These are phyloP conservation scores for Phytophthora pluvialis DNA, from an alignment of 352 stramenopile genomes.

Conservation along the genomic window DNA sequence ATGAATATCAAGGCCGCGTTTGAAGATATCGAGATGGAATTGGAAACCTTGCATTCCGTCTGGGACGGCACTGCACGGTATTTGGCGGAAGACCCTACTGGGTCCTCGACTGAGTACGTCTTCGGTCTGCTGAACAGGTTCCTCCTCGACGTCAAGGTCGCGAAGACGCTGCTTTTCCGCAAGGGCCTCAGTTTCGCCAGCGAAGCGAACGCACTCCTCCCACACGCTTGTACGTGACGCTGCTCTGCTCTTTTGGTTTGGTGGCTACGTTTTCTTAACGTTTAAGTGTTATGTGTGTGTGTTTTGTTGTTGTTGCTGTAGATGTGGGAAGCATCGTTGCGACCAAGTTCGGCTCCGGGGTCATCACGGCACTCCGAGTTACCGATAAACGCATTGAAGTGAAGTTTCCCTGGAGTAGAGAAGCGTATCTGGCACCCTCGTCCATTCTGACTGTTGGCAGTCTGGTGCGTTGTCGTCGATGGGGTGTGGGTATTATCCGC, in stretches of 20 bases:
- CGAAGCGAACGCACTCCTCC: constrained; percentile 39
- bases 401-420: constrained; percentile 70
- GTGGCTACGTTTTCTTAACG: not conserved
- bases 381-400: constrained; percentile 66
- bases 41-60: constrained; percentile 59
- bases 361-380: constrained; percentile 68
- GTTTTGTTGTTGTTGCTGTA: constrained; percentile 10
- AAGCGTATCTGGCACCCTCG: constrained; percentile 59
- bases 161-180: constrained; percentile 63
- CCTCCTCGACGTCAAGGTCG: constrained; percentile 78
- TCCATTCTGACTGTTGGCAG: constrained; percentile 55
- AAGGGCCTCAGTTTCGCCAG: constrained; percentile 60
- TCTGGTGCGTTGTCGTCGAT: constrained; percentile 53
- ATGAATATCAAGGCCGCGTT: constrained; percentile 57
- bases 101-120: constrained; percentile 75
- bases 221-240: constrained; percentile 49
- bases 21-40: constrained; percentile 71
- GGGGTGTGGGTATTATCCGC: constrained; percentile 71
- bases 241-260: not conserved
- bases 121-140: constrained; percentile 76
- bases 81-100: constrained; percentile 62
- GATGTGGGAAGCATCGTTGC: constrained; percentile 72
- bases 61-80: constrained; percentile 77
- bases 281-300: not conserved
- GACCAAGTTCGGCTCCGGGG: constrained; percentile 63